Evolutionary conservation across 2,329 filamentous ascomycete genomes (phyloP).

Genomic region (Talaromyces rugulosus): DNA sequence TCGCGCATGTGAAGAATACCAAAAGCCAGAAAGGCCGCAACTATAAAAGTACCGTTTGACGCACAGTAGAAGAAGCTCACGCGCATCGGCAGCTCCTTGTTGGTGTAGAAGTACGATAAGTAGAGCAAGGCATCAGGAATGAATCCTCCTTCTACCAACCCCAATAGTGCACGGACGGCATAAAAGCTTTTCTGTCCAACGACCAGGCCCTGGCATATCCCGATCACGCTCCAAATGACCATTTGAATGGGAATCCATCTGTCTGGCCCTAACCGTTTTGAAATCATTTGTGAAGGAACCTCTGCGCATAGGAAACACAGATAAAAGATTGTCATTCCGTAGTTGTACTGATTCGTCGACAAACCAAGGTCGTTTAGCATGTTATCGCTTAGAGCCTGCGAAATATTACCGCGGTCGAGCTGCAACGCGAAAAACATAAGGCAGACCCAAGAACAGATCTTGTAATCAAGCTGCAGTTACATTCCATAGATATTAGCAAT

Average conservation of each 20-base stretch:
- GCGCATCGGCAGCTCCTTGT: not conserved
- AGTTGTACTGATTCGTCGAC: not conserved
- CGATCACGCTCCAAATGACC: conserved; percentile 32
- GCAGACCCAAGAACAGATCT: not conserved
- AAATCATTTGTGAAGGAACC: conserved; percentile 58
- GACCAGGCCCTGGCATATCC: conserved; percentile 40
- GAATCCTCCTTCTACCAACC: conserved; percentile 29
- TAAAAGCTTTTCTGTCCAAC: conserved; percentile 39
- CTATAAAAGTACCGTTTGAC: not conserved
- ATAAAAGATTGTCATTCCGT: conserved; percentile 47
- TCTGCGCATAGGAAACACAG: conserved; percentile 51
- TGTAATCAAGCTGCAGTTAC: not conserved
- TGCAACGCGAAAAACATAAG: conserved; percentile 4
- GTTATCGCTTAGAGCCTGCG: conserved; percentile 4
- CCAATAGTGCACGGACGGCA: conserved; percentile 40
- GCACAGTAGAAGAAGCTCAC: not conserved
- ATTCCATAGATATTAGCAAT: not conserved
- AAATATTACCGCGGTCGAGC: conserved; percentile 1
- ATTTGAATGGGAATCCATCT: conserved; percentile 31
- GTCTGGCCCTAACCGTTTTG: conserved; percentile 55
- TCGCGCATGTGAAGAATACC: conserved; percentile 3
- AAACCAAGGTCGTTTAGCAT: conserved; percentile 1
- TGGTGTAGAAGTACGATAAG: conserved; percentile 2
- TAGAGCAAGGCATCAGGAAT: not conserved
- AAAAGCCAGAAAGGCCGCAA: not conserved